Percentiles rank a stretch among this genome's conserved stretches.
Evolutionary conservation across 257 asterid genomes (phyloP).

Genomic region (Lycium ferocissimum): DNA sequence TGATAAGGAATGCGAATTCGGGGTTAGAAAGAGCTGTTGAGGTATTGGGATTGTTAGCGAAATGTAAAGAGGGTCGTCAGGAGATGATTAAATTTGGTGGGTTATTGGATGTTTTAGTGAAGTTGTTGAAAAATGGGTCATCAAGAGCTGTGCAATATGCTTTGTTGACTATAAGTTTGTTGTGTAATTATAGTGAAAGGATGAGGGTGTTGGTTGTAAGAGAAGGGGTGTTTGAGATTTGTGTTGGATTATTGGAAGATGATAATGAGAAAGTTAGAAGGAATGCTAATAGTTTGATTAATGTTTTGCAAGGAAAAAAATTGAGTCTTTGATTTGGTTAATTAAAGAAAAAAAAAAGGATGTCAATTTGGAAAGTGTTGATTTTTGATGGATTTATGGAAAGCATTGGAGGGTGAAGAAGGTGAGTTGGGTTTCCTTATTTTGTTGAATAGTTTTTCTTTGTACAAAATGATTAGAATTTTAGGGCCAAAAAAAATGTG

Average conservation of each 20-base stretch:
- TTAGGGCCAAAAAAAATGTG: slow-evolving; percentile 20
- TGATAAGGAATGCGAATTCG: slow-evolving; percentile 63
- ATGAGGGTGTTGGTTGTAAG: slow-evolving; percentile 57
- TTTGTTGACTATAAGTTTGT: slow-evolving; percentile 61
- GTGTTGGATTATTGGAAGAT: slow-evolving; percentile 74
- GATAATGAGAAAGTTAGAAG: slow-evolving; percentile 88
- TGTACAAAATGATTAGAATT: slow-evolving; percentile 56
- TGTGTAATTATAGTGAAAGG: slow-evolving; percentile 66
- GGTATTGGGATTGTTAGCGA: slow-evolving; percentile 81
- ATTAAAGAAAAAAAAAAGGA: background rate
- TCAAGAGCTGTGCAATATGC: slow-evolving; percentile 87
- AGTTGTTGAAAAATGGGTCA: slow-evolving; percentile 70
- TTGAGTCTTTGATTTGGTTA: slow-evolving; percentile 38
- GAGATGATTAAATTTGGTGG: slow-evolving; percentile 65
- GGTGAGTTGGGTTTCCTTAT: slow-evolving; percentile 44
- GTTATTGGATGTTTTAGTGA: slow-evolving; percentile 57
- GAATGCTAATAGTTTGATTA: slow-evolving; percentile 72
- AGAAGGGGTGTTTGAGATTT: slow-evolving; percentile 69
- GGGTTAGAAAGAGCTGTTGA: slow-evolving; percentile 90
- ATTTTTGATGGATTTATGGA: slow-evolving; percentile 18
- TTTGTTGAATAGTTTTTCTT: slow-evolving; percentile 35
- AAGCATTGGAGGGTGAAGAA: slow-evolving; percentile 23
- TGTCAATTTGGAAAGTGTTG: slow-evolving; percentile 27
- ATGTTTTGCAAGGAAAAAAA: slow-evolving; percentile 71
- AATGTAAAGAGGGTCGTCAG: slow-evolving; percentile 72